Base-by-base conservation (phyloP, 306 rosid genomes). In the Trichosanthes truncata region DNA sequence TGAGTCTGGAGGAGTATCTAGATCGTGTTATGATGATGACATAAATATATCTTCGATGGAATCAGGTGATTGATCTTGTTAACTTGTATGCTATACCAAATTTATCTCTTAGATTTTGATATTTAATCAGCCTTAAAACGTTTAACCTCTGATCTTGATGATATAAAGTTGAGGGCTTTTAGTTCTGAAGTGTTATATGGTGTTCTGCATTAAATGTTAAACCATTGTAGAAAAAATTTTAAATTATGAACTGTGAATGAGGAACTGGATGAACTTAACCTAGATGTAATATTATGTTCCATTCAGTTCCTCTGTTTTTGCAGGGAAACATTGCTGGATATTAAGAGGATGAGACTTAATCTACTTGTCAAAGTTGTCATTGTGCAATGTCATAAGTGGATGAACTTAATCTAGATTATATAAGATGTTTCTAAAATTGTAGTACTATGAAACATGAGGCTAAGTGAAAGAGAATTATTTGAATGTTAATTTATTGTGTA, bases 1-100 rank as follows among this genome's bases (percentile, higher is more conserved):
- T 73, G 85, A 82, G 77, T 80, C 87, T 35, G 60, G 62, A 18
- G 78, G 84, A 78, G 88, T 86, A 82, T 81, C 80, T 7, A 79
- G 60, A 76, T 81, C 65, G 43, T 55, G 56, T 52, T 35, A 71
- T 55, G 52, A 63, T 9, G 66, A 76, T 14, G 79, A 79, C 40
- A 46, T 69, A n/a, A 65, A 14, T 51, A 72, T 77, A 60, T 78
- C 82, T 51, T 31, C 40, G 1, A 49, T 31, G 74, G 90, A 83
- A 59, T 77, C 85, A 81, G 89, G 91, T 85, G 60, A 80, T 55
- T 76, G 25, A 29, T 77, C n/a, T 45, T 59, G 46, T 35, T 41
- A 38, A 35, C 11, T 55, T 41, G 18, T 8, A 21, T 7, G 12
- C 45, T 41, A 48, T 52, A 26, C 25, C 57, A 67, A 41, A 23